Base-by-base conservation (phyloP, 2,329 filamentous ascomycete species). In the Aspergillus piperis region DNA sequence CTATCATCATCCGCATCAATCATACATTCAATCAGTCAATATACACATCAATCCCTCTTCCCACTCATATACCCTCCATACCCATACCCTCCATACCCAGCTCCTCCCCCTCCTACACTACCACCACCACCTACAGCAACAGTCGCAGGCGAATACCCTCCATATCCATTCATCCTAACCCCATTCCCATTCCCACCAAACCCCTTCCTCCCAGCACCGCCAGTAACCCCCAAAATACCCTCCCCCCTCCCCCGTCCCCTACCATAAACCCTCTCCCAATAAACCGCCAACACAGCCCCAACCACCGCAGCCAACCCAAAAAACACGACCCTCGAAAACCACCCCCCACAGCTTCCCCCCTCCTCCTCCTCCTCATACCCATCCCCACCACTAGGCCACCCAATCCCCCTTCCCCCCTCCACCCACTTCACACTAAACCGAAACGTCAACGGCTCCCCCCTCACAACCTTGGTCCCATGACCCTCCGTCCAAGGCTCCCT, bases 361-460 rank as follows among this genome's bases (percentile, higher is more conserved):
- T 62, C 59, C 49, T 68, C 17, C 17, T 19, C 62, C 39, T 39
- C 38, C 23, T 32, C 55, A 10, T 49, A 36, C 32, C 32, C 32
- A 36, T 30, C 2, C 19, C 19, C 36, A 57, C 55, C 11, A 15
- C 70, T 62, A 30, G 70, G 74, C 71, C 73, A 74, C 17, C 72
- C 71, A 62, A 76, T 72, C 1, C 75, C 71, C 38, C 72, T 68
- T n/a, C 73, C 74, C 6, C 79, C 75, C 55, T 80, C 71, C 52
- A 80, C 64, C 95, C 95, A 98, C 48, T 91, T 82, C 13, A 98
- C 88, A 42, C 87, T 90, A 70, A 98, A 90, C 48, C 82, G 84
- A 67, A 98, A 81, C 0, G 90, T 89, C 59, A 98, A 76, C 5
- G 90, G 85, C 75, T 98, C 93, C 11, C 94, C 93, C 65, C 97